Percentiles rank a stretch among this genome's conserved stretches.
phyloP scores from a whole-genome alignment of 352 stramenopile genomes.

The Phytophthora capsici region DNA sequence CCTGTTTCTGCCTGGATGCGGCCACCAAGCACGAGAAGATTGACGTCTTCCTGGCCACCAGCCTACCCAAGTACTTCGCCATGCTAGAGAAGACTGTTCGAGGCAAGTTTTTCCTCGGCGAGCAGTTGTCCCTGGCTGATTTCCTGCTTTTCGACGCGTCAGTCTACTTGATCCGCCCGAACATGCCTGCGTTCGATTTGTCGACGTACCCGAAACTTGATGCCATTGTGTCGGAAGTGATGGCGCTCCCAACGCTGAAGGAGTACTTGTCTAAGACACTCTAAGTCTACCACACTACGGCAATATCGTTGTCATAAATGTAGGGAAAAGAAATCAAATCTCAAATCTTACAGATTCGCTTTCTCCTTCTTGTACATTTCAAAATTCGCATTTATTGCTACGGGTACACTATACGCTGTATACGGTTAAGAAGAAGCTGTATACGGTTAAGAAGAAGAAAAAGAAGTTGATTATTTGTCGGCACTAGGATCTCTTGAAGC shows the following conservation, averaged over 20 bases:
- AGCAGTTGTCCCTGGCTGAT: conserved; percentile 43
- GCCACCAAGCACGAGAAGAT: conserved; percentile 46
- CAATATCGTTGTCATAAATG: too few species aligned
- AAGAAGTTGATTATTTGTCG: too few species aligned
- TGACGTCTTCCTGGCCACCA: conserved; percentile 34
- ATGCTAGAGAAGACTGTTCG: conserved; percentile 30
- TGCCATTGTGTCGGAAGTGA: conserved; percentile 39
- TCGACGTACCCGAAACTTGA: conserved; percentile 48
- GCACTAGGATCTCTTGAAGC: too few species aligned
- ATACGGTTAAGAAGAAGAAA: too few species aligned
- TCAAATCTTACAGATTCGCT: too few species aligned
- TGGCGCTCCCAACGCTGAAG: conserved; percentile 32
- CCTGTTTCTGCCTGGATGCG: conserved; percentile 38
- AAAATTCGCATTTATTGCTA: too few species aligned
- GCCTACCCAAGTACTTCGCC: conserved; percentile 37
- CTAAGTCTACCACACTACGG: too few species aligned
- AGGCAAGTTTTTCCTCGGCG: conserved; percentile 49
- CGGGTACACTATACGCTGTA: too few species aligned
- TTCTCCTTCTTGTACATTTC: too few species aligned
- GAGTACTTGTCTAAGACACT: conserved; percentile 28
- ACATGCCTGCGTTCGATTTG: conserved; percentile 28
- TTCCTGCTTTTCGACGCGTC: conserved; percentile 55
- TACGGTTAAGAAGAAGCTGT: too few species aligned
- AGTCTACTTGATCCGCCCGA: conserved; percentile 38
- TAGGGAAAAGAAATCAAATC: too few species aligned